Evolutionary conservation across 2,329 filamentous ascomycete genomes (phyloP), one percentile per base, ranked within the genome.

Genomic region (Cercospora sesami): DNA sequence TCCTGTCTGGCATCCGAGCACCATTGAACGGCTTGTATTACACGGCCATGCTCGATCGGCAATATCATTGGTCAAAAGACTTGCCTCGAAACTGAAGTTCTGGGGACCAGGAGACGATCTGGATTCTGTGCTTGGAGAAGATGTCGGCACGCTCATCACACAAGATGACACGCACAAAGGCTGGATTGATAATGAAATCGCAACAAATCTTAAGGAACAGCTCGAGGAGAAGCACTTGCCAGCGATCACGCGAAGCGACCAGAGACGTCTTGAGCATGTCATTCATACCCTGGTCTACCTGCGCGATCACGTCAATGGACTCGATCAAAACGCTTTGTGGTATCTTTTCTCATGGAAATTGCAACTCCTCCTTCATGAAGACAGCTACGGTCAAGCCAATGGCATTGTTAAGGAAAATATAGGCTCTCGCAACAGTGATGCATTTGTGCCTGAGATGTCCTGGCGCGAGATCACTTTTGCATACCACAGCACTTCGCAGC

Each of bases 1-100:
- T 6, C 93, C 95, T 0, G 85, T 96, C 2, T 99, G 96, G 74
- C 94, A 99, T 75, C 95, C 95, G 0, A 93, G 96, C 75, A 92
- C 97, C 67, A 81, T 98, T 28, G 91, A 91, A 63, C 92, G 97
- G 78, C 94, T 91, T 74, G 92, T 96, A 42, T 83, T 97, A 28
- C 86, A 89, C 21, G 94, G 94, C 0, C 96, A 96, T 77, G 85
- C 86, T 36, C 78, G 80, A 3, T 79, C 93, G 5, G 92, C 95
- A 2, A 90, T 93, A 72, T 84, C 84, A 9, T 88, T 97, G 9
- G 79, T 98, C 30, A 82, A 91, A 62, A 87, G 87, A 5, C 82
- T 99, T 23, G 86, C 93, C 74, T 87, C 89, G 73, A 90, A 87
- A 14, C 81, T 99, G 61, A 96, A 94, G 75, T 97, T 92, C 72